Base-by-base conservation (phyloP, 2,329 filamentous ascomycete species). In the Plenodomus biglobosus region DNA sequence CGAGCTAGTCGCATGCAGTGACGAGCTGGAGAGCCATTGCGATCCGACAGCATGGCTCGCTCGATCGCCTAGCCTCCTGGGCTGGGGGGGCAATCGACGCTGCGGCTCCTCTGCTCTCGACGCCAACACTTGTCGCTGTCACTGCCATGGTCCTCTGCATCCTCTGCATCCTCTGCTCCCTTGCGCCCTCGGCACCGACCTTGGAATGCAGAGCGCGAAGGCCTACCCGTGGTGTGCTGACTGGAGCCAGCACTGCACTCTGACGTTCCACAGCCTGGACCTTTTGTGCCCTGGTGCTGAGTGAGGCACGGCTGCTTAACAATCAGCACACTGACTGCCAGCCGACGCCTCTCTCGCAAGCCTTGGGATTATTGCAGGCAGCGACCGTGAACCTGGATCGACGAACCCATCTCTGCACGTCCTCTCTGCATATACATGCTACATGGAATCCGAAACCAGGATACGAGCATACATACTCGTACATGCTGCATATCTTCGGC, bases 241-340 rank as follows among this genome's bases (percentile, higher is more conserved):
- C 56, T 67, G 62, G 62, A 64, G 64, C 62, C 66, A 69, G 59
- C 65, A n/a, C n/a, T n/a, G 52, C 63, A 66, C 56, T 53, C 38
- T 37, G 24, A 38, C 38, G 58, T 66, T 46, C 44, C 58, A 68
- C 63, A 39, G 46, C 64, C n/a, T n/a, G n/a, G n/a, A n/a, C n/a
- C n/a, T n/a, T n/a, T n/a, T n/a, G n/a, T n/a, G n/a, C n/a, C n/a
- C n/a, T n/a, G n/a, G n/a, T n/a, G n/a, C n/a, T n/a, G n/a, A n/a
- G n/a, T n/a, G n/a, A n/a, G n/a, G n/a, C n/a, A n/a, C n/a, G n/a
- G n/a, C n/a, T n/a, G n/a, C n/a, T n/a, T n/a, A n/a, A n/a, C n/a
- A n/a, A n/a, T n/a, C n/a, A n/a, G 32, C 48, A 40, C 40, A 40
- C 40, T 40, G 40, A 30, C 35, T 36, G 46, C 50, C 41, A 36